Conservation (phyloP, 495 filamentous ascomycete genomes). For the Penicillium parvum region DNA sequence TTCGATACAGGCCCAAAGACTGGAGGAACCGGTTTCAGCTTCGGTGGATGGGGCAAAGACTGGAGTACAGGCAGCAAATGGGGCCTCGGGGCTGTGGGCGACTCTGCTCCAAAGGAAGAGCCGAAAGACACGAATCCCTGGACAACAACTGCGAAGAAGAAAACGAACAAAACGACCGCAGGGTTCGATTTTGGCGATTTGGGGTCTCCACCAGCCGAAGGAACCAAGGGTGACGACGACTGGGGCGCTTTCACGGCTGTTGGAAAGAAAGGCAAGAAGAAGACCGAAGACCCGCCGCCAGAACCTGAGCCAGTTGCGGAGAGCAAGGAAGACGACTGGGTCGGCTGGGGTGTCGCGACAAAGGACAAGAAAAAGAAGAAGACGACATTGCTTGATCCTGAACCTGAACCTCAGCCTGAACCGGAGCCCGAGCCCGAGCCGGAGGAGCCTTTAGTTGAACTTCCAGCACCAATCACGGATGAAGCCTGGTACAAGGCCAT, state of each 20-base stretch:
- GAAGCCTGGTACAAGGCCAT: slow-evolving; percentile 17
- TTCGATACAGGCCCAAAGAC: slow-evolving; percentile 36
- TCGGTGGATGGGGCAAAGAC: slow-evolving; percentile 44
- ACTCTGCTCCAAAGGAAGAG: slow-evolving; percentile 29
- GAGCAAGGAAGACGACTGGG: slow-evolving; percentile 31
- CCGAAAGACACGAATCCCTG: slow-evolving; percentile 41
- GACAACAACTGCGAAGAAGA: slow-evolving; percentile 34
- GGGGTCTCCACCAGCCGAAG: slow-evolving; percentile 24
- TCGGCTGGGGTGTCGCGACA: slow-evolving; percentile 10
- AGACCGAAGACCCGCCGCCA: slow-evolving; percentile 8
- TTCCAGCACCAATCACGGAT: slow-evolving; percentile 6
- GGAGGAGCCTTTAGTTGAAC: slow-evolving; percentile 1
- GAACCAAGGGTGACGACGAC: slow-evolving; percentile 18
- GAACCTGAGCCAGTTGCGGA: slow-evolving; percentile 9
- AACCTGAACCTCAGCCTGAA: slow-evolving; percentile 18
- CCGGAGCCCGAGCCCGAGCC: slow-evolving; percentile 14
- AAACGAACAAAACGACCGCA: slow-evolving; percentile 29
- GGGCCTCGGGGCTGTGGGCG: slow-evolving; percentile 31
- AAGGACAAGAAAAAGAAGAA: slow-evolving; percentile 33
- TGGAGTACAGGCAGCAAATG: slow-evolving; percentile 39
- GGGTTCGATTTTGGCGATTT: slow-evolving; percentile 47
- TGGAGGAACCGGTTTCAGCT: slow-evolving; percentile 33
- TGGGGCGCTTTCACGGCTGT: slow-evolving; percentile 11
- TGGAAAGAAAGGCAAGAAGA: slow-evolving; percentile 21
- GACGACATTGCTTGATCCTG: slow-evolving; percentile 23